Evolutionary conservation across 1,139 yeast species (phyloP).

Genomic region (Blastobotrys proliferans): DNA sequence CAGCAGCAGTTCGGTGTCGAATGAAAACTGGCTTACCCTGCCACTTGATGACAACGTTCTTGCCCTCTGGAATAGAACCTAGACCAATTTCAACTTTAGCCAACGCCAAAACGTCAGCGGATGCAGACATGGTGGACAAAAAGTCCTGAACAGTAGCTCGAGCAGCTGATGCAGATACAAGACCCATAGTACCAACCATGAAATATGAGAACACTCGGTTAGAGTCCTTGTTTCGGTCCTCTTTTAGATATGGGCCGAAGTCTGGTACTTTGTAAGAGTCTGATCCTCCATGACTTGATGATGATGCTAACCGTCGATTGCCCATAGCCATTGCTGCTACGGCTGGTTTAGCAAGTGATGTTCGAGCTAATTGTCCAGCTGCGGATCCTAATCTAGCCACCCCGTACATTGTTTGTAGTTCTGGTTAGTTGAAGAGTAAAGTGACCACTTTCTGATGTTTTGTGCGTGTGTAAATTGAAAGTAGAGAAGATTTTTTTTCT

Average conservation of each 20-base stretch:
- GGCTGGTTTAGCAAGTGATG: too few species aligned
- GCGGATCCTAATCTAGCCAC: too few species aligned
- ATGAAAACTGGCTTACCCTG: conserved; percentile 99
- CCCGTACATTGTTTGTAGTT: too few species aligned
- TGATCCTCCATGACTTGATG: conserved; percentile 39
- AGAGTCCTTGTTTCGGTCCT: conserved; percentile 60
- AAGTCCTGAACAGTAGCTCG: conserved; percentile 97
- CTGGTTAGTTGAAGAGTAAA: too few species aligned
- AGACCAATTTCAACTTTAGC: conserved; percentile 98
- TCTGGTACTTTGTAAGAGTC: conserved; percentile 92
- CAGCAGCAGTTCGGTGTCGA: conserved; percentile 95
- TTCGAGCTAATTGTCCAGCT: too few species aligned
- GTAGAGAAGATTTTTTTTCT: too few species aligned
- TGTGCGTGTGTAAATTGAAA: too few species aligned
- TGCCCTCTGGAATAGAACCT: conserved; percentile 93
- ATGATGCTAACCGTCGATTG: conserved; percentile 10
- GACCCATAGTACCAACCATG: conserved; percentile 97
- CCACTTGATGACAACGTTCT: conserved; percentile 98
- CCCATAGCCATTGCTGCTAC: background rate
- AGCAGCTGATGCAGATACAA: conserved; percentile 93
- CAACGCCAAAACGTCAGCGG: conserved; percentile 98
- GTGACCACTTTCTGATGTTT: too few species aligned
- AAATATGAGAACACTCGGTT: conserved; percentile 90
- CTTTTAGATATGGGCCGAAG: conserved; percentile 76
- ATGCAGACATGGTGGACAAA: conserved; percentile 90